Conservation (phyloP, 1,284 basidiomycete species). For the Tremellales sp. region DNA sequence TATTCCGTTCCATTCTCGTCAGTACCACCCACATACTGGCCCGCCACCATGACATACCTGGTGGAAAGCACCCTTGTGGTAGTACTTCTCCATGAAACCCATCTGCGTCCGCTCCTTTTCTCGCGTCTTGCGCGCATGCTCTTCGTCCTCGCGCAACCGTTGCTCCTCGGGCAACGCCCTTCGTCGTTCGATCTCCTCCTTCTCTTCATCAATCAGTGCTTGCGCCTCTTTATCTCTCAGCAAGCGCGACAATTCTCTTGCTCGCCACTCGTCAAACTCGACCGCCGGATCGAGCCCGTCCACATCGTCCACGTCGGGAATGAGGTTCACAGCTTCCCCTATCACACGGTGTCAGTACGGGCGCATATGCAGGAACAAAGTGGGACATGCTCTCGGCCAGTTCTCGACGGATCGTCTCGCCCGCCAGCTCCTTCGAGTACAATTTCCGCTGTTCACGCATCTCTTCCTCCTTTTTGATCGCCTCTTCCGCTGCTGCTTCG, state of each 20-base stretch:
- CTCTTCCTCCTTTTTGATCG: conserved; percentile 37
- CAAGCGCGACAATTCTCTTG: conserved; percentile 85
- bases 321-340: conserved; percentile 80
- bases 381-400: conserved; percentile 40
- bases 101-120: conserved; percentile 62
- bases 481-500: conserved; percentile 40
- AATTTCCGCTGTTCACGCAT: conserved; percentile 38
- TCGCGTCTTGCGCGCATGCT: conserved; percentile 71
- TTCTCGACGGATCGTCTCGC: conserved; percentile 47
- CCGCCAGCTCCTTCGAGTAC: conserved; percentile 45
- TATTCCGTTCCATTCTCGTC: conserved; percentile 38
- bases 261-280: conserved; percentile 94
- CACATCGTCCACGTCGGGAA: conserved; percentile 89
- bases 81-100: conserved; percentile 95
- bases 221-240: conserved; percentile 86
- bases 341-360: conserved; percentile 8
- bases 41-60: conserved; percentile 56
- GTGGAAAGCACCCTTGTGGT: conserved; percentile 99
- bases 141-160: conserved; percentile 82
- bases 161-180: conserved; percentile 89
- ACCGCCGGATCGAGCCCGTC: conserved; percentile 84
- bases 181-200: conserved; percentile 83
- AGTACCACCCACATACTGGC: conserved; percentile 6
- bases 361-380: background rate
- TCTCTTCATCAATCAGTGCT: conserved; percentile 69